Evolutionary conservation across 148 eudicot species (phyloP).

Genomic region (Talinum fruticosum): DNA sequence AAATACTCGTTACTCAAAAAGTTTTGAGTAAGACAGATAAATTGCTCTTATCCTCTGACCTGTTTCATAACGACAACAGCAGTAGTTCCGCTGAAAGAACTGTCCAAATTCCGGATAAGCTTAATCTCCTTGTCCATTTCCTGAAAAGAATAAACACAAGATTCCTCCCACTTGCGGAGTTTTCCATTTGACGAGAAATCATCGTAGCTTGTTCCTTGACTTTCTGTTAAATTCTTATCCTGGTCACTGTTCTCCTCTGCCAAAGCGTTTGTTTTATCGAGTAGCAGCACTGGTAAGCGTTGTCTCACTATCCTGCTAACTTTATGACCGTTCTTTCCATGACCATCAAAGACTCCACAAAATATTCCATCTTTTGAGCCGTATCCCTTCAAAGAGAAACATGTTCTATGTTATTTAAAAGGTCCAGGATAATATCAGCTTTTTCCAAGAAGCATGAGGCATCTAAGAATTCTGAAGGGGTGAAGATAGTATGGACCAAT

Average conservation of each 20-base stretch:
- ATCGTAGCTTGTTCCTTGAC: slow-evolving; percentile 8
- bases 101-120: slow-evolving; percentile 9
- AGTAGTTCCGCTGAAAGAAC: slow-evolving; percentile 30
- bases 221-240: slow-evolving; percentile 5
- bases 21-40: too few species aligned
- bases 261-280: slow-evolving; percentile 16
- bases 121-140: slow-evolving; percentile 32
- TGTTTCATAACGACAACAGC: slow-evolving; percentile 32
- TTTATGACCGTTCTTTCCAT: slow-evolving; percentile 78
- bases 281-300: slow-evolving; percentile 55
- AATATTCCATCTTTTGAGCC: slow-evolving; percentile 41
- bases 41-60: slow-evolving; percentile 22
- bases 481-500: neutral
- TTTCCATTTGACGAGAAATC: slow-evolving; percentile 10
- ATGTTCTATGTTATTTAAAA: neutral
- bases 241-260: neutral
- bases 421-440: neutral
- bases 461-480: too few species aligned
- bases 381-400: slow-evolving; percentile 24
- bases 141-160: slow-evolving; percentile 23
- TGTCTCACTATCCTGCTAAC: slow-evolving; percentile 67
- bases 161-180: slow-evolving; percentile 19
- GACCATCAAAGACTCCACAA: slow-evolving; percentile 90
- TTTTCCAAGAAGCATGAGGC: neutral
- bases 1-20: too few species aligned